Evolutionary conservation across 129 eudicot species (phyloP), one percentile per base, ranked within the genome.

Genomic region (Gnaphalium uliginosum): DNA sequence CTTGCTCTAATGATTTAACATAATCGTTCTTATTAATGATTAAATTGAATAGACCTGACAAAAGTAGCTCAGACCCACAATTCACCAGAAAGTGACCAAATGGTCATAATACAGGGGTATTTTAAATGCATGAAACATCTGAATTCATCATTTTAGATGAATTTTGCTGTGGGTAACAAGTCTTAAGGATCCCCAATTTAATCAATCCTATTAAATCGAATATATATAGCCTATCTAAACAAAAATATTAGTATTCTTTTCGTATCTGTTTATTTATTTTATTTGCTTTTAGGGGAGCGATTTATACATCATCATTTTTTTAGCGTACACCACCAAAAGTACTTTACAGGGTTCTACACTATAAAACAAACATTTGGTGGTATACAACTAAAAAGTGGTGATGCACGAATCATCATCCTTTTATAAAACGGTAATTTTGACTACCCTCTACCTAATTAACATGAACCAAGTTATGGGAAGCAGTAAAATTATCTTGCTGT

Each of bases 31-130:
- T 66, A 17, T 23, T 4, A n/a, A 17, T 10, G 18, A 10, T 9
- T 11, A 15, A 58, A 58, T 24, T 71, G 53, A 30, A 13, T 33
- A 32, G 54, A 72, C 67, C 68, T 2, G 58, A 18, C 41, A 73
- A 39, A 25, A 43, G 30, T 9, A 62, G 0, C 32, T 60, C 4
- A 6, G 35, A 62, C 11, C 41, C 39, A 25, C 21, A 25, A 6
- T 24, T n/a, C 66, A 24, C 17, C 6, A 1, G 7, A 54, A 39
- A 46, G 18, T 14, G 53, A 3, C 14, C 53, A 18, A 14, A 46
- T 43, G 51, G 17, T 37, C 43, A 37, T 8, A 8, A 37, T 9
- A 37, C 43, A 39, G 14, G 46, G 14, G 46, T 39, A 39, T 14
- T 46, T 13, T 13, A 0, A 3, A 14, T 13, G 1, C 53, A 46